Percentiles rank a stretch among this genome's conserved stretches.
phyloP scores from a whole-genome alignment of 208 protist species.

The Leishmania guyanensis region DNA sequence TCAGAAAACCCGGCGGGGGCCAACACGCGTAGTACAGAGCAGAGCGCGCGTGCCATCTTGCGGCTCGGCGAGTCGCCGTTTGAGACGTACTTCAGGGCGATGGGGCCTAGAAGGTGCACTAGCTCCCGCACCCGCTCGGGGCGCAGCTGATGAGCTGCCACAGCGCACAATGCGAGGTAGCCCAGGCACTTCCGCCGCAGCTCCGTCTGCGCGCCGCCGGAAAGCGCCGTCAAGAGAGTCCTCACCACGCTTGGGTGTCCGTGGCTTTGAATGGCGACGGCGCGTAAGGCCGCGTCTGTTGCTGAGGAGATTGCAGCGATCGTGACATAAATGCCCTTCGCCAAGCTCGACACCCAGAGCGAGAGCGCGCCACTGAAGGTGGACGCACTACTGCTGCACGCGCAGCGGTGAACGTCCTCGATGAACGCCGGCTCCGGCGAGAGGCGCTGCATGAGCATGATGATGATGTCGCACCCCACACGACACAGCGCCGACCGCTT shows the following conservation, averaged over 20 bases:
- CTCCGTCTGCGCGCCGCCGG: conserved; percentile 71
- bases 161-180: conserved; percentile 75
- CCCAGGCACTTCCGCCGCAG: conserved; percentile 77
- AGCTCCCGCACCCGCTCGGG: conserved; percentile 19
- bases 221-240: conserved; percentile 48
- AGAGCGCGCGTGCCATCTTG: conserved; percentile 81
- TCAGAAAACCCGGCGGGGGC: conserved; percentile 8
- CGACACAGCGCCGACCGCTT: conserved; percentile 85
- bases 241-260: conserved; percentile 48
- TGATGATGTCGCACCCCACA: conserved; percentile 59
- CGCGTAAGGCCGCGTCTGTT: conserved; percentile 65
- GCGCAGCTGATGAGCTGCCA: conserved; percentile 27
- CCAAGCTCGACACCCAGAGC: conserved; percentile 55
- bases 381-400: conserved; percentile 18
- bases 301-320: conserved; percentile 75
- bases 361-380: conserved; percentile 34
- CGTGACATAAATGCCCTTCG: conserved; percentile 80
- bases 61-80: conserved; percentile 74
- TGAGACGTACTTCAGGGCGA: conserved; percentile 51
- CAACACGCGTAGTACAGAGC: conserved; percentile 56
- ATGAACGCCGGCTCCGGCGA: conserved; percentile 37
- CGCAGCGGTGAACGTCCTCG: conserved; percentile 26
- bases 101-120: conserved; percentile 15
- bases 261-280: conserved; percentile 57
- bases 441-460: conserved; percentile 43